phyloP scores from a whole-genome alignment of 2,329 filamentous ascomycete species.

The Ampelomyces quisqualis region DNA sequence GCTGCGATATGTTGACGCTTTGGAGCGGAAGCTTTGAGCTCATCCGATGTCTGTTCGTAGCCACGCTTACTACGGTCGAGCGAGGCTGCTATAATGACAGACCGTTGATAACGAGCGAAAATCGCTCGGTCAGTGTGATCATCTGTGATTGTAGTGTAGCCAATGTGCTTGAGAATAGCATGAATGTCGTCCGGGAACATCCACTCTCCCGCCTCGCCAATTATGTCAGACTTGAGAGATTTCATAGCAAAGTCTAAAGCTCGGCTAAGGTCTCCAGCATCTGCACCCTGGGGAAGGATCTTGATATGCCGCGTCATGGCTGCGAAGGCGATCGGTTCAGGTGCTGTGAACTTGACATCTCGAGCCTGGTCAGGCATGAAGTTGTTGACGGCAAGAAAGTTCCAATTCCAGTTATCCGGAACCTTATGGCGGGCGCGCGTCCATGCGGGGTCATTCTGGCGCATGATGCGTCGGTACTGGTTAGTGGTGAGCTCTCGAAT shows the following conservation, averaged over 20 bases:
- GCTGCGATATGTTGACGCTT: not conserved
- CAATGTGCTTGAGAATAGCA: constrained; percentile 12
- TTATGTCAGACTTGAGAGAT: too few species aligned
- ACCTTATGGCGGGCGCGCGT: not conserved
- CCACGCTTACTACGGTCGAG: constrained; percentile 3
- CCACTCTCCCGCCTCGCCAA: constrained; percentile 5
- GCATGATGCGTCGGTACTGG: constrained; percentile 21
- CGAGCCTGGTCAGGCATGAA: constrained; percentile 14
- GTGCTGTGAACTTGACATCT: too few species aligned
- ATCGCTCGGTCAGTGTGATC: constrained; percentile 3
- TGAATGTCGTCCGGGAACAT: constrained; percentile 26
- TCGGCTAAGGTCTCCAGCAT: constrained; percentile 30
- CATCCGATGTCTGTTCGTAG: not conserved
- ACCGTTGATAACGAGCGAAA: constrained; percentile 1
- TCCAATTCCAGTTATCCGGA: constrained; percentile 8
- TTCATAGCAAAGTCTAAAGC: constrained; percentile 18
- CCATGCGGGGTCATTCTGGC: not conserved
- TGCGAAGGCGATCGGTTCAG: too few species aligned
- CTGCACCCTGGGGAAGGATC: too few species aligned
- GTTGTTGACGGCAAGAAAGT: constrained; percentile 3
- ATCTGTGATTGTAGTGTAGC: constrained; percentile 3
- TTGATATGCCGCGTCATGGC: too few species aligned
- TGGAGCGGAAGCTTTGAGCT: not conserved
- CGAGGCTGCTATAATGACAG: not conserved
- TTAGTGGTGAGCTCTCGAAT: constrained; percentile 15